Evolutionary conservation across 352 stramenopile genomes (phyloP).

Genomic region (Phytophthora agathidicida): DNA sequence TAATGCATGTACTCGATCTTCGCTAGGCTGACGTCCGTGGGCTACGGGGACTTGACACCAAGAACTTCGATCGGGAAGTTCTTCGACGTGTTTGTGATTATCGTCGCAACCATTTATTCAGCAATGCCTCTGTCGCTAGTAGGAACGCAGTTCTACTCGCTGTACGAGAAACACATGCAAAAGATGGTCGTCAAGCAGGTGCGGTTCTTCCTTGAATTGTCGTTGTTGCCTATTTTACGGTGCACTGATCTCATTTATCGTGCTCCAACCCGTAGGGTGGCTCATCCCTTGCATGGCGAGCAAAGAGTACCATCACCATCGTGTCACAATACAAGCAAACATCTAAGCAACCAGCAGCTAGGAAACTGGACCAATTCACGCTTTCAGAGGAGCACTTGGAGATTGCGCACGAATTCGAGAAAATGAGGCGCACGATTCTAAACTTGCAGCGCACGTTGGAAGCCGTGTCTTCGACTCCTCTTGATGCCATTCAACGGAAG

Average conservation of each 20-base stretch:
- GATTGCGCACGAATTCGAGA: constrained; percentile 51
- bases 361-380: constrained; percentile 33
- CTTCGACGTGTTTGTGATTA: constrained; percentile 68
- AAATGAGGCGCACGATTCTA: constrained; percentile 51
- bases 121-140: constrained; percentile 81
- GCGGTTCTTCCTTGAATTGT: constrained; percentile 3
- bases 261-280: constrained; percentile 39
- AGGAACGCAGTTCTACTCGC: constrained; percentile 69
- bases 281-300: constrained; percentile 59
- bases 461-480: constrained; percentile 38
- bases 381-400: constrained; percentile 54
- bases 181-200: constrained; percentile 66
- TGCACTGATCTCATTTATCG: background rate
- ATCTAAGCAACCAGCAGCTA: background rate
- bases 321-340: constrained; percentile 26
- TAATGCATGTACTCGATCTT: background rate
- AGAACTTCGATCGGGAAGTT: constrained; percentile 69
- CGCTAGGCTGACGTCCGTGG: constrained; percentile 69
- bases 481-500: constrained; percentile 37
- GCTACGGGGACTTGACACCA: constrained; percentile 72
- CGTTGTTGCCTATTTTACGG: background rate
- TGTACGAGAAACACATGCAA: constrained; percentile 75
- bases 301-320: constrained; percentile 41
- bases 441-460: constrained; percentile 61
- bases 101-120: constrained; percentile 72